Evolutionary conservation across 2,329 filamentous ascomycete species (phyloP).

Genomic region (Beauveria caledonica): DNA sequence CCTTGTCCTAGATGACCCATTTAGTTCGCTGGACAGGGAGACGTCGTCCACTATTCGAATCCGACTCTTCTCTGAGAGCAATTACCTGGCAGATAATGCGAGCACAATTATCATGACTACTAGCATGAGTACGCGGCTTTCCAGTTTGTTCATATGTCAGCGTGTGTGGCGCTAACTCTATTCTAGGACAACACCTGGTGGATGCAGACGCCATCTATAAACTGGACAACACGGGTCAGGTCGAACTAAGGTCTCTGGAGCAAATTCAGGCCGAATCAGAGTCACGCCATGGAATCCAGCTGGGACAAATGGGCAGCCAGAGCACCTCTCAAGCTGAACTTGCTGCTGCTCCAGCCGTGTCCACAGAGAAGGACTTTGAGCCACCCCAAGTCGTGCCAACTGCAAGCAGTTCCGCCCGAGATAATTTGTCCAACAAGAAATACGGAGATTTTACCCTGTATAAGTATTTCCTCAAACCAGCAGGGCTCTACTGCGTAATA

Average conservation of each 20-base stretch:
- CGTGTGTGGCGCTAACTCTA: neutral
- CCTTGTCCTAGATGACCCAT: constrained; percentile 11
- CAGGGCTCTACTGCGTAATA: neutral
- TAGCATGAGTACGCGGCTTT: neutral
- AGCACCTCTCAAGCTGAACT: neutral
- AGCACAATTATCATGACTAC: constrained; percentile 12
- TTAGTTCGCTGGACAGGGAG: constrained; percentile 12
- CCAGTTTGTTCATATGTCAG: neutral
- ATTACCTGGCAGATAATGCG: constrained; percentile 3
- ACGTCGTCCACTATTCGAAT: neutral
- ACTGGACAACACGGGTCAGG: neutral
- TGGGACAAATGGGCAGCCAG: neutral
- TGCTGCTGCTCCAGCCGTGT: neutral
- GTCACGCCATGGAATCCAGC: neutral
- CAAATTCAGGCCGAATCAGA: neutral
- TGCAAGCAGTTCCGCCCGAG: neutral
- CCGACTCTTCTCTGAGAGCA: constrained; percentile 7
- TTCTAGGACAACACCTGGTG: neutral
- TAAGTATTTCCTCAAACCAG: neutral
- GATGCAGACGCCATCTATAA: neutral
- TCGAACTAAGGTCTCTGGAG: neutral
- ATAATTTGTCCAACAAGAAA: neutral
- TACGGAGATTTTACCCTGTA: constrained; percentile 3
- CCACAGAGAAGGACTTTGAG: neutral
- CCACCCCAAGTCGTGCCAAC: neutral